These are phyloP conservation scores for Thalassiosira hispida DNA, from an alignment of 352 stramenopile genomes.

Conservation along the genomic window DNA sequence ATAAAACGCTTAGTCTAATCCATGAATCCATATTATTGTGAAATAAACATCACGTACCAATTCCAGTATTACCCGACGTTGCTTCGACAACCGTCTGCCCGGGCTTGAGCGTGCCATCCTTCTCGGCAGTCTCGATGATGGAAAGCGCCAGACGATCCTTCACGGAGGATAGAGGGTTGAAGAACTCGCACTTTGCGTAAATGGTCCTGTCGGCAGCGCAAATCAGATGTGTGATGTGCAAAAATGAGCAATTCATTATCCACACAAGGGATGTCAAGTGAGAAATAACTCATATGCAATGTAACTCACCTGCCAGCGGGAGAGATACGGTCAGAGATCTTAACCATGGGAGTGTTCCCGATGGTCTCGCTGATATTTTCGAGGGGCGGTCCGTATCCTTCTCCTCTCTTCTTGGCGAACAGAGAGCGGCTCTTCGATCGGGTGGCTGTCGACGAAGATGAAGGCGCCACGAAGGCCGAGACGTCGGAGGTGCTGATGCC, in stretches of 20 bases:
- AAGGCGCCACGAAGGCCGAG: slow-evolving; percentile 12
- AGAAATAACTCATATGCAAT: too few species aligned
- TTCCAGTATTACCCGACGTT: slow-evolving; percentile 96
- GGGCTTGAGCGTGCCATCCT: slow-evolving; percentile 85
- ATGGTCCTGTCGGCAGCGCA: too few species aligned
- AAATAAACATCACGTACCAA: slow-evolving; percentile 77
- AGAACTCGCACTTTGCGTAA: slow-evolving; percentile 83
- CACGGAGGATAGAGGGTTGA: slow-evolving; percentile 83
- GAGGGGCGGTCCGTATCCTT: slow-evolving; percentile 48
- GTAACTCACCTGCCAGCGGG: slow-evolving; percentile 62
- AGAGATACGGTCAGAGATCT: slow-evolving; percentile 66
- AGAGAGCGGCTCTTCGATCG: neutral
- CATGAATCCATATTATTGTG: neutral
- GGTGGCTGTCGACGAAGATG: neutral
- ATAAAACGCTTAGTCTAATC: neutral
- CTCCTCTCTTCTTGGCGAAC: slow-evolving; percentile 30
- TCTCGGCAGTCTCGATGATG: slow-evolving; percentile 95
- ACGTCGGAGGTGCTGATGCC: neutral
- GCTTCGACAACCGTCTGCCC: slow-evolving; percentile 95
- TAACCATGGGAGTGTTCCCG: slow-evolving; percentile 92
- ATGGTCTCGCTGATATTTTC: slow-evolving; percentile 84
- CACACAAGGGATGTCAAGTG: too few species aligned
- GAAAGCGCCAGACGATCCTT: slow-evolving; percentile 89
- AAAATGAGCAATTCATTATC: too few species aligned
- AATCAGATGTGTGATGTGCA: too few species aligned